These are phyloP conservation scores for Wickerhamiella allomyrinae DNA, from an alignment of 805 yeast species.

Conservation along the genomic window DNA sequence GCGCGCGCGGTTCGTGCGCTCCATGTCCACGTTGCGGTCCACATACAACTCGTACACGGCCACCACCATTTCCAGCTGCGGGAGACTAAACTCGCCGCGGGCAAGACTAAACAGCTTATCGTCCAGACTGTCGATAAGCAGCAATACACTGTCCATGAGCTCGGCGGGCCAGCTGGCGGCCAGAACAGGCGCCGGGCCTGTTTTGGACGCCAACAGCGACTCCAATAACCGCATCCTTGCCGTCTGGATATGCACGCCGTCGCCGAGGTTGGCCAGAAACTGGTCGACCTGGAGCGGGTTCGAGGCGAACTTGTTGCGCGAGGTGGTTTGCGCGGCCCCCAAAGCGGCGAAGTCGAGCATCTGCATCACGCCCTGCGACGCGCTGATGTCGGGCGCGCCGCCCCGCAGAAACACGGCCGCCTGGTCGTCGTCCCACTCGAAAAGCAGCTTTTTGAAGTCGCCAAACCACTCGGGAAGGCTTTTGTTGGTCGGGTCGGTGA, in stretches of 20 bases:
- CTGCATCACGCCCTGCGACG: slow-evolving; percentile 20
- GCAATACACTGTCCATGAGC: background rate
- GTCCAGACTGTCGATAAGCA: background rate
- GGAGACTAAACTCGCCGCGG: background rate
- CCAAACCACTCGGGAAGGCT: slow-evolving; percentile 11
- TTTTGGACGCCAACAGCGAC: background rate
- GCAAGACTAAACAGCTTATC: background rate
- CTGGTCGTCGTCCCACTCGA: slow-evolving; percentile 25
- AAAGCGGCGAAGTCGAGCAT: slow-evolving; percentile 21
- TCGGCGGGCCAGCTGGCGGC: background rate
- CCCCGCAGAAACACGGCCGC: slow-evolving; percentile 18
- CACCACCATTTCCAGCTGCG: slow-evolving; percentile 6
- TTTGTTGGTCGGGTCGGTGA: background rate
- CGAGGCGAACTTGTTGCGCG: slow-evolving; percentile 7
- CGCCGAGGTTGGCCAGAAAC: slow-evolving; percentile 22
- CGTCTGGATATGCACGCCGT: slow-evolving; percentile 27
- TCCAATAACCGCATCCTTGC: slow-evolving; percentile 25
- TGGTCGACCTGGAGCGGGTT: slow-evolving; percentile 13
- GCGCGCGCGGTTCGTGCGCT: slow-evolving; percentile 2
- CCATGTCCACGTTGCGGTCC: slow-evolving; percentile 11
- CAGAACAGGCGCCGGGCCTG: slow-evolving; percentile 8
- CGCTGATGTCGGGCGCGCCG: slow-evolving; percentile 9
- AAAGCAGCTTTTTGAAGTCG: slow-evolving; percentile 26
- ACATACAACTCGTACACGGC: slow-evolving; percentile 15
- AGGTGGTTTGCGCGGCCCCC: slow-evolving; percentile 10